Evolutionary conservation across 805 yeast genomes (phyloP), one percentile per base, ranked within the genome.

Genomic region (Wickerhamomyces subpelliculosus): DNA sequence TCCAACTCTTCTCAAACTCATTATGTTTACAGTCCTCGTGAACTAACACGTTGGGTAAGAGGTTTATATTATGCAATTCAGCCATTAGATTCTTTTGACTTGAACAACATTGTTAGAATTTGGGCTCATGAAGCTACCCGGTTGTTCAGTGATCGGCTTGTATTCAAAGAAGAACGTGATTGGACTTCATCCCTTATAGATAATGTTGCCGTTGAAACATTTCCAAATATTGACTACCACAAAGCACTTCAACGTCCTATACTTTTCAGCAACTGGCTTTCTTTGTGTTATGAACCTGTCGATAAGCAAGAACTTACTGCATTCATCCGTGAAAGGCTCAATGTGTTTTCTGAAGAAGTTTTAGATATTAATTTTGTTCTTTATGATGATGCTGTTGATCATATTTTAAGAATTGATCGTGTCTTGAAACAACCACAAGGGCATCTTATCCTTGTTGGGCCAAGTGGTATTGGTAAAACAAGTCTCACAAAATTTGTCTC

Each of bases 371-470:
- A 75, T 2, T 54, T 87, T 26, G 72, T 84, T 0, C 58, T 88
- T 7, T 80, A 78, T 54, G 82, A 80, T 32, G 85, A 80, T 5
- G 65, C 85, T 42, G 57, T 89, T 8, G 89, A 82, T 38, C 88
- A 88, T 53, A 69, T 82, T 18, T 60, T 90, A 21, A 61, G 95
- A 41, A 76, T 89, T 34, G 96, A 89, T 50, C 63, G 97, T 40
- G 90, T 86, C 0, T 57, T 90, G 35, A 71, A 79, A 37, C 95
- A 87, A 51, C 79, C 81, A 0, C 97, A 89, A 51, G 97, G 97
- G 0, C 97, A 90, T 57, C 58, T 85, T 67, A 84, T 90, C 45
- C 55, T 90, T 28, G 82, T 85, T 17, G 97, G 97, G 0, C 76
- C 85, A 1, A 72, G 86, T 38, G 74, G 94, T 1, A 76, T 88